Percentiles rank a stretch among this genome's conserved stretches.
phyloP scores from a whole-genome alignment of 2,329 filamentous ascomycete genomes.

The Neonectria sp. region DNA sequence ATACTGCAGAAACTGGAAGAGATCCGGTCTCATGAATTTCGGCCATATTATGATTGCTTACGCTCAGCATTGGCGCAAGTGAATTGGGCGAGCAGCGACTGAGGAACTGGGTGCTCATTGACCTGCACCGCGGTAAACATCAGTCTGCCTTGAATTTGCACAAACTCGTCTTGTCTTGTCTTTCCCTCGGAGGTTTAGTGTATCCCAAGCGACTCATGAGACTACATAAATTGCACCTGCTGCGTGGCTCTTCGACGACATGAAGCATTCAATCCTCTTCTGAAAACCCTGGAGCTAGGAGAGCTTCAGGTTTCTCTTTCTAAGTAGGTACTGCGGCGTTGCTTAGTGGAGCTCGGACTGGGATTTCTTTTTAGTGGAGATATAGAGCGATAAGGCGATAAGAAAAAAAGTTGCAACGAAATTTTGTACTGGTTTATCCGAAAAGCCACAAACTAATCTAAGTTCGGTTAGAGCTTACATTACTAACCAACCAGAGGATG shows the following conservation, averaged over 20 bases:
- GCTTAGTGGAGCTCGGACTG: background rate
- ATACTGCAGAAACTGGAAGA: too few species aligned
- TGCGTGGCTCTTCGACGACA: background rate
- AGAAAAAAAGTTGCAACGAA: constrained; percentile 44
- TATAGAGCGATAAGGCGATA: constrained; percentile 38
- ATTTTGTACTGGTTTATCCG: constrained; percentile 41
- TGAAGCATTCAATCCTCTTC: background rate
- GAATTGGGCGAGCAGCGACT: too few species aligned
- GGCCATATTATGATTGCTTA: too few species aligned
- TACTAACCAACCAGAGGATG: constrained; percentile 32
- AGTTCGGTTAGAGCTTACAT: rapidly evolving
- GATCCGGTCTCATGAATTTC: too few species aligned
- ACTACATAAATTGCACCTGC: background rate
- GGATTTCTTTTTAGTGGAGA: constrained; percentile 27
- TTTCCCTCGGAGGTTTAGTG: background rate
- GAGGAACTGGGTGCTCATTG: background rate
- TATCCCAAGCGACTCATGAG: background rate
- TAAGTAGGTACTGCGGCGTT: background rate
- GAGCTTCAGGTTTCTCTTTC: too few species aligned
- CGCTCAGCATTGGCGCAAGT: too few species aligned
- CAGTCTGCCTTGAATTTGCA: background rate
- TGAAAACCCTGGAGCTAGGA: background rate
- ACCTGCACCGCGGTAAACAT: background rate
- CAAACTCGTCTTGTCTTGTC: background rate
- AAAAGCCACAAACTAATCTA: background rate